Conservation (phyloP, 2,329 filamentous ascomycete genomes). For the Fusarium sp. region DNA sequence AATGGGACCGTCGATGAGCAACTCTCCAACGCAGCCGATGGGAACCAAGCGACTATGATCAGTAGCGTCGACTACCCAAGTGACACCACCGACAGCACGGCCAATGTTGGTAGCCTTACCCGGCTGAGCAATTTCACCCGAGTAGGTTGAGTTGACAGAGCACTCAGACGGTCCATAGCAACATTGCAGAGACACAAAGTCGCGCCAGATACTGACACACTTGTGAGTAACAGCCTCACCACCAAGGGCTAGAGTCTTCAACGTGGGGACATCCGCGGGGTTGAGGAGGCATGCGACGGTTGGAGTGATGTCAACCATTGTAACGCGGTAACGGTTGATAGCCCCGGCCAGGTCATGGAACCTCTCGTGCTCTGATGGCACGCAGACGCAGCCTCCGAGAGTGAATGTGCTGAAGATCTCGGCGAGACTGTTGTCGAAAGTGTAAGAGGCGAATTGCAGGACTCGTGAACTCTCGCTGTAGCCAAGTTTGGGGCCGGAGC, state of each 20-base stretch:
- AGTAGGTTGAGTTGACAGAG: slow-evolving; percentile 31
- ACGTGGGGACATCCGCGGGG: slow-evolving; percentile 24
- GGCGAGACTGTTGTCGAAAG: slow-evolving; percentile 36
- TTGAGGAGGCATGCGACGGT: slow-evolving; percentile 35
- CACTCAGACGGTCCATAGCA: slow-evolving; percentile 40
- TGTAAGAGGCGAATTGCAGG: slow-evolving; percentile 40
- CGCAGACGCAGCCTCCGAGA: slow-evolving; percentile 32
- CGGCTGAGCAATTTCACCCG: slow-evolving; percentile 25
- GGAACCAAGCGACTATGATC: slow-evolving; percentile 21
- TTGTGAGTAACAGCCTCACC: slow-evolving; percentile 37
- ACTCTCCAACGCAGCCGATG: slow-evolving; percentile 30
- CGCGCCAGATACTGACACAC: slow-evolving; percentile 38
- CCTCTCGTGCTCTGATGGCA: slow-evolving; percentile 39
- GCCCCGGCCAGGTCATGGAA: slow-evolving; percentile 30
- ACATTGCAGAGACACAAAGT: slow-evolving; percentile 33
- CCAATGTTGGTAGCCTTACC: slow-evolving; percentile 38
- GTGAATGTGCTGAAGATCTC: slow-evolving; percentile 35
- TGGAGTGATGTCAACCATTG: slow-evolving; percentile 35
- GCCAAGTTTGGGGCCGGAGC: slow-evolving; percentile 27
- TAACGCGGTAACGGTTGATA: slow-evolving; percentile 27
- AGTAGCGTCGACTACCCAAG: slow-evolving; percentile 30
- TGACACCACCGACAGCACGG: slow-evolving; percentile 25
- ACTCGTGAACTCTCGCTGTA: slow-evolving; percentile 28
- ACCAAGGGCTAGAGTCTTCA: slow-evolving; percentile 33
- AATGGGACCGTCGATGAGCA: slow-evolving; percentile 38